Evolutionary conservation across 2,329 filamentous ascomycete species (phyloP).

Genomic region (Emergomyces orientalis): DNA sequence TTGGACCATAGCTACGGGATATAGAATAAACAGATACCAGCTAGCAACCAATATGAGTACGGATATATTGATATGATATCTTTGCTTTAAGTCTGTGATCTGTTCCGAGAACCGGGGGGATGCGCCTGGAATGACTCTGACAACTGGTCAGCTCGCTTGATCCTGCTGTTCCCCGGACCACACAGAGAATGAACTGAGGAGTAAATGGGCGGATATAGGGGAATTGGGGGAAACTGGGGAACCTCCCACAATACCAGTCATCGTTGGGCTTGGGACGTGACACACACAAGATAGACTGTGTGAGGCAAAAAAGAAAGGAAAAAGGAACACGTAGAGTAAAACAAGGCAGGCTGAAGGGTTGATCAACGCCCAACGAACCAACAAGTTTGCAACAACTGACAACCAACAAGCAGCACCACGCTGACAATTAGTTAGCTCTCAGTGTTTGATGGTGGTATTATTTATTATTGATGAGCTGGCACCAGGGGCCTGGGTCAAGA

Average conservation of each 20-base stretch:
- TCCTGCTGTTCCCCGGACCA: neutral
- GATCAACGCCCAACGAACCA: neutral
- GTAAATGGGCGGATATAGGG: neutral
- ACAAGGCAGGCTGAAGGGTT: neutral
- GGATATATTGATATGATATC: no score
- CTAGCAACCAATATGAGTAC: no score
- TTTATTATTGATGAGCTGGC: neutral
- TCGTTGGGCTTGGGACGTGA: neutral
- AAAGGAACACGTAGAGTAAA: neutral
- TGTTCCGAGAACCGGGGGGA: neutral
- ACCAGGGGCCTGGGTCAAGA: slow-evolving; percentile 1
- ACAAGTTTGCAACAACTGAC: neutral
- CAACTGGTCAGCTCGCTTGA: neutral
- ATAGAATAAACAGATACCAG: no score
- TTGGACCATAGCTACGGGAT: no score
- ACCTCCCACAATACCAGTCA: neutral
- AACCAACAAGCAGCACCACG: neutral
- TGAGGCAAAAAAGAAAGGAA: no score
- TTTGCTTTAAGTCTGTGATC: neutral
- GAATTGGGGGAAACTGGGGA: neutral
- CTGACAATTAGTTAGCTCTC: neutral
- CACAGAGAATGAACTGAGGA: neutral
- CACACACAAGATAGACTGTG: neutral
- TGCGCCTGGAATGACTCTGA: neutral
- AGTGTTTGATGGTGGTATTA: neutral